phyloP scores from a whole-genome alignment of 306 rosid species.

The Lotus japonicus region DNA sequence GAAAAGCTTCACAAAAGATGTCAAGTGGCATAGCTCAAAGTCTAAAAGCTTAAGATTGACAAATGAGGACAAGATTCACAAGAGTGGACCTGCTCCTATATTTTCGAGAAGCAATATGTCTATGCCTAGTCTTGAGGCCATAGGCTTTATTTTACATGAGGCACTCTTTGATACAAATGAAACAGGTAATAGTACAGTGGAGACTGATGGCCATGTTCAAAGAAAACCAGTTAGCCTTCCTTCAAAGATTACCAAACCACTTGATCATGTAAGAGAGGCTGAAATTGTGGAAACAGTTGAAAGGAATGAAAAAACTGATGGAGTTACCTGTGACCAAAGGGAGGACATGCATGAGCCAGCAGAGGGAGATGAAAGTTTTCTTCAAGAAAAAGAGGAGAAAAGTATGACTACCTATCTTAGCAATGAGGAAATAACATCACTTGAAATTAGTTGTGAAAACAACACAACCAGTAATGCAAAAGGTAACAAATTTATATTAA shows the following conservation, averaged over 20 bases:
- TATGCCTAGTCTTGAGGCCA: constrained; percentile 57
- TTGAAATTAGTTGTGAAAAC: constrained; percentile 30
- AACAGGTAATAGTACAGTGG: constrained; percentile 25
- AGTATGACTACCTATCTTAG: too few species aligned
- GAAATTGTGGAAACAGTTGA: constrained; percentile 28
- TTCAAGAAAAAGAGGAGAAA: constrained; percentile 27
- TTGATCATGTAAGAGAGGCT: constrained; percentile 26
- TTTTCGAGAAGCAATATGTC: constrained; percentile 66
- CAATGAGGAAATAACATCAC: too few species aligned
- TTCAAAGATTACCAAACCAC: constrained; percentile 17
- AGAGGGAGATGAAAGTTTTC: constrained; percentile 21
- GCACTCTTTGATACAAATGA: constrained; percentile 39
- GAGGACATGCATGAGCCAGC: constrained; percentile 19
- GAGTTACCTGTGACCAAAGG: constrained; percentile 11
- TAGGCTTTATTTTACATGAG: constrained; percentile 55
- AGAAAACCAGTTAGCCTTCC: constrained; percentile 27
- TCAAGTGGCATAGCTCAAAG: constrained; percentile 41
- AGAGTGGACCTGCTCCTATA: constrained; percentile 30
- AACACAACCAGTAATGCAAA: constrained; percentile 21
- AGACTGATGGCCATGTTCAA: constrained; percentile 23
- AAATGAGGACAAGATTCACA: constrained; percentile 44
- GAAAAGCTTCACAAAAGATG: constrained; percentile 35
- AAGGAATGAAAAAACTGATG: constrained; percentile 22
- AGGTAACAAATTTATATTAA: constrained; percentile 44
- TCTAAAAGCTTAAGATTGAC: constrained; percentile 58